Evolutionary conservation across 2,329 filamentous ascomycete genomes (phyloP).

Genomic region (Colletotrichum euphorbiae): DNA sequence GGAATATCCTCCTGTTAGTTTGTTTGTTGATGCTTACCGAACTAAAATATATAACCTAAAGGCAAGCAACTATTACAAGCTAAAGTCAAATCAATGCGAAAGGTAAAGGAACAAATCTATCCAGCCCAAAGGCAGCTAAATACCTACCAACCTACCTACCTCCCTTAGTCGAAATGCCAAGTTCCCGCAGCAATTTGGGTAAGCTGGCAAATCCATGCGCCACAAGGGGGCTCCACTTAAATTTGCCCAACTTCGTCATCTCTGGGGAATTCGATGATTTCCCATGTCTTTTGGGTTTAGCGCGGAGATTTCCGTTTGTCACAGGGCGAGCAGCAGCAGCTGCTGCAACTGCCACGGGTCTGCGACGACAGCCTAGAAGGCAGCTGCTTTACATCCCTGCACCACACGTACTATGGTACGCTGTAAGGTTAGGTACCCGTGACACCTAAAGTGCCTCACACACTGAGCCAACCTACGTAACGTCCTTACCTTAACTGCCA

Average conservation of each 20-base stretch:
- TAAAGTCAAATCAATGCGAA: too few species aligned
- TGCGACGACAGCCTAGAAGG: constrained; percentile 25
- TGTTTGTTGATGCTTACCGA: too few species aligned
- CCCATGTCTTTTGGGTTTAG: constrained; percentile 28
- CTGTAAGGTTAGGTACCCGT: constrained; percentile 14
- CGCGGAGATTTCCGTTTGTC: constrained; percentile 23
- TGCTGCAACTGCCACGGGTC: constrained; percentile 17
- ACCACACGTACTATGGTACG: constrained; percentile 1
- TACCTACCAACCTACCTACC: too few species aligned
- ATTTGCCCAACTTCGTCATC: constrained; percentile 29
- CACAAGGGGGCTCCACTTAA: constrained; percentile 6
- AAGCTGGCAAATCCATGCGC: constrained; percentile 17
- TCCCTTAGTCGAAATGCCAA: not conserved
- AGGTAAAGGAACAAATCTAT: not conserved
- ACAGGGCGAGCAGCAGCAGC: constrained; percentile 9
- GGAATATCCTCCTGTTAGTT: too few species aligned
- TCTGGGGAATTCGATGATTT: constrained; percentile 22
- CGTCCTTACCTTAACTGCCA: not conserved
- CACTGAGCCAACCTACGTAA: constrained; percentile 39
- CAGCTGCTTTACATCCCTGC: not conserved
- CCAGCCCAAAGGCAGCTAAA: not conserved
- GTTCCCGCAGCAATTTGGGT: constrained; percentile 21
- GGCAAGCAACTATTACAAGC: too few species aligned
- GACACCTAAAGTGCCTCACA: not conserved
- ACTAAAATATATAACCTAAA: too few species aligned